These are phyloP conservation scores for Aspergillus sp. DNA, from an alignment of 2,329 filamentous ascomycete genomes.

Conservation along the genomic window DNA sequence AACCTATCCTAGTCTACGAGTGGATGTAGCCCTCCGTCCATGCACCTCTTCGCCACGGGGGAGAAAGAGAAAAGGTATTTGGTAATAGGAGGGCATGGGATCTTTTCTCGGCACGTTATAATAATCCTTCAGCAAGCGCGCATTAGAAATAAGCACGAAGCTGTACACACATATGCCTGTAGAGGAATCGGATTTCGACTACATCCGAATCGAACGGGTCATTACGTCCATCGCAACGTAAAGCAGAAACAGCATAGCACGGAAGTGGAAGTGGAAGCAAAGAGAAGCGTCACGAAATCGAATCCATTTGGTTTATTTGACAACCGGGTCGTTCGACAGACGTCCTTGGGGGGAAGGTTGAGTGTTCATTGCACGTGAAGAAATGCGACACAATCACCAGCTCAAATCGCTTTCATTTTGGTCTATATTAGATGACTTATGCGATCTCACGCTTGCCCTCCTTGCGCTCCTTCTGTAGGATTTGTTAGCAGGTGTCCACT, in stretches of 20 bases:
- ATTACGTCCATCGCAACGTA: background rate
- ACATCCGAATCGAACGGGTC: background rate
- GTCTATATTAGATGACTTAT: slow-evolving; percentile 53
- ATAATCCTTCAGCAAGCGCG: slow-evolving; percentile 66
- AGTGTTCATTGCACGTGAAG: slow-evolving; percentile 31
- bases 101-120: slow-evolving; percentile 63
- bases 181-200: background rate
- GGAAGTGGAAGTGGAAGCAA: background rate
- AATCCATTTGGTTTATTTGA: slow-evolving; percentile 25
- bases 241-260: background rate
- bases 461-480: slow-evolving; percentile 86
- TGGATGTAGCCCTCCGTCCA: slow-evolving; percentile 50
- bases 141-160: slow-evolving; percentile 58
- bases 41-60: slow-evolving; percentile 45
- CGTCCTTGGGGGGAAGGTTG: slow-evolving; percentile 20
- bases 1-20: slow-evolving; percentile 23
- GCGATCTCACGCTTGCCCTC: slow-evolving; percentile 91
- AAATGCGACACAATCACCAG: slow-evolving; percentile 25
- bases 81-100: slow-evolving; percentile 46
- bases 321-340: slow-evolving; percentile 20
- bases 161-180: slow-evolving; percentile 72
- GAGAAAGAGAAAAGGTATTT: slow-evolving; percentile 45
- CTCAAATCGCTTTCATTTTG: slow-evolving; percentile 35
- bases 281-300: slow-evolving; percentile 17
- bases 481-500: slow-evolving; percentile 32